These are phyloP conservation scores for Ogataea thermomethanolica DNA, from an alignment of 805 yeast species.

Conservation along the genomic window DNA sequence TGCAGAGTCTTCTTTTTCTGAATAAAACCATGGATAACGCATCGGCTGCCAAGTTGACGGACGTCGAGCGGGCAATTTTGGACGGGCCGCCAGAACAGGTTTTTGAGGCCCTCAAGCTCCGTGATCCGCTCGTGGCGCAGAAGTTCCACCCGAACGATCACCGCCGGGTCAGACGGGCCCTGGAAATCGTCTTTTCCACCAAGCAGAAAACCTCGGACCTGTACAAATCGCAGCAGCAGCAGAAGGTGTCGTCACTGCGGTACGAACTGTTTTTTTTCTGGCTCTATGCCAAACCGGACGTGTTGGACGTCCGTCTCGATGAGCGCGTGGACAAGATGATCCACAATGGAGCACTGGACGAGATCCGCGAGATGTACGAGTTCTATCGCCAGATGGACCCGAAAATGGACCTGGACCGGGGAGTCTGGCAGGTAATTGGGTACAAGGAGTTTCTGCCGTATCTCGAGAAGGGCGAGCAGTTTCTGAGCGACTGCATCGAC, in stretches of 20 bases:
- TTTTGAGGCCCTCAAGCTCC: conserved; percentile 42
- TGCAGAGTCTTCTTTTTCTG: conserved; percentile 70
- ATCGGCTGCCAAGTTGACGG: conserved; percentile 24
- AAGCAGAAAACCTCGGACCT: conserved; percentile 67
- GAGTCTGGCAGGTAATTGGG: conserved; percentile 94
- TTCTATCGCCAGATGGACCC: conserved; percentile 36
- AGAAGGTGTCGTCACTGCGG: conserved; percentile 46
- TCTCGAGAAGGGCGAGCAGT: conserved; percentile 15
- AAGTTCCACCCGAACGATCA: conserved; percentile 93
- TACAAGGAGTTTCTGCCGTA: conserved; percentile 83
- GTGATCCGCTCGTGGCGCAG: conserved; percentile 69
- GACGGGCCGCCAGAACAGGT: conserved; percentile 53
- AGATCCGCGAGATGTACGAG: conserved; percentile 57
- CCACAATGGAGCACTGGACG: conserved; percentile 61
- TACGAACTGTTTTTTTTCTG: conserved; percentile 72
- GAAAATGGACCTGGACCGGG: conserved; percentile 57
- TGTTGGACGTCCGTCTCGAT: conserved; percentile 64
- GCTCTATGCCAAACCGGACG: conserved; percentile 66
- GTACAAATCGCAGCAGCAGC: conserved; percentile 56
- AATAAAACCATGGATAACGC: conserved; percentile 56
- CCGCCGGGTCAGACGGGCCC: conserved; percentile 71
- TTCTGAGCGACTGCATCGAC: conserved; percentile 49
- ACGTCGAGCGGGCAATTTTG: conserved; percentile 40
- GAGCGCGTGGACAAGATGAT: conserved; percentile 83
- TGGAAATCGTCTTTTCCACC: conserved; percentile 72